These are phyloP conservation scores for Fusarium sp. DNA, from an alignment of 2,329 filamentous ascomycete species.

Conservation along the genomic window DNA sequence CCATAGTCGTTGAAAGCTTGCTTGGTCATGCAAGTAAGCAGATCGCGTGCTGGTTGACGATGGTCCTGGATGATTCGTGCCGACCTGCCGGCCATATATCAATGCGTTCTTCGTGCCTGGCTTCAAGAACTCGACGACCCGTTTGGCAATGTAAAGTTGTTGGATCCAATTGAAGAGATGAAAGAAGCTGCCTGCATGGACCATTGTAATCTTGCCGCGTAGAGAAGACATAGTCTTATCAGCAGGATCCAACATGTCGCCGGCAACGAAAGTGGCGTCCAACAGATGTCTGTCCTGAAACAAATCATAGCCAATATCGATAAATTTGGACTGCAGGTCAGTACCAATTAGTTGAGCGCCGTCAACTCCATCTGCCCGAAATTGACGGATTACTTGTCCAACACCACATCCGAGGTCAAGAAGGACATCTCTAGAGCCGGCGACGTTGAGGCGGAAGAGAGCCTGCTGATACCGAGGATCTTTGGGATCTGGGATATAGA, in stretches of 20 bases:
- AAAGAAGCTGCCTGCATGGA: conserved; percentile 65
- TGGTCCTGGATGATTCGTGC: conserved; percentile 51
- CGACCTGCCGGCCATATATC: conserved; percentile 67
- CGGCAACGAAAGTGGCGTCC: conserved; percentile 63
- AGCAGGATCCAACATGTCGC: conserved; percentile 62
- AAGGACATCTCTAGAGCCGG: conserved; percentile 57
- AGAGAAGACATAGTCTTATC: conserved; percentile 54
- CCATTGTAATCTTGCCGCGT: conserved; percentile 59
- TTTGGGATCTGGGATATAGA: conserved; percentile 57
- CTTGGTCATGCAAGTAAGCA: conserved; percentile 62
- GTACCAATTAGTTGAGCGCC: conserved; percentile 63
- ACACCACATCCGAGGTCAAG: conserved; percentile 66
- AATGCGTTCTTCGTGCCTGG: conserved; percentile 59
- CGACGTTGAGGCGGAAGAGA: conserved; percentile 57
- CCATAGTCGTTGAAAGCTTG: conserved; percentile 67
- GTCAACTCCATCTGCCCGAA: conserved; percentile 64
- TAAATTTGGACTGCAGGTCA: conserved; percentile 64
- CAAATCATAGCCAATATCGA: conserved; percentile 72
- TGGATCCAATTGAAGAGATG: conserved; percentile 64
- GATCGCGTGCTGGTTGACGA: conserved; percentile 42
- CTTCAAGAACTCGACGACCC: conserved; percentile 61
- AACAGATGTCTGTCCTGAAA: conserved; percentile 70
- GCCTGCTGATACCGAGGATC: conserved; percentile 60
- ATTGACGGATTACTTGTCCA: conserved; percentile 64
- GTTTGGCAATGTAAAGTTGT: conserved; percentile 60